phyloP scores from a whole-genome alignment of 345 rosid species.

The Citrus sp. region DNA sequence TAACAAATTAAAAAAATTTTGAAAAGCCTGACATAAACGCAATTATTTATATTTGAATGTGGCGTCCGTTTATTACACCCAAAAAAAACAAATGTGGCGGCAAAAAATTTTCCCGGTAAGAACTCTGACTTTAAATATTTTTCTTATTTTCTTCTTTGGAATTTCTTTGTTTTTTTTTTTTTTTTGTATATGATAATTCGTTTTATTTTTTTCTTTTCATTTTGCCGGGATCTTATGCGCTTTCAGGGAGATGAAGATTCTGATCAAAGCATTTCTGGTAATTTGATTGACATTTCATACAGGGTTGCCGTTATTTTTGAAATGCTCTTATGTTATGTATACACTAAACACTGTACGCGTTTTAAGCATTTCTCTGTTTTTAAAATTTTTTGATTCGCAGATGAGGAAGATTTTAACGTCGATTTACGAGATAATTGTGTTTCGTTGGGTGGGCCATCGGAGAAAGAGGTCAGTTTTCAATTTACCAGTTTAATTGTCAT shows the following conservation, averaged over 20 bases:
- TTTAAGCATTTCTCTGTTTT: neutral
- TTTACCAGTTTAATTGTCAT: neutral
- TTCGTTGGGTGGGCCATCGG: constrained; percentile 28
- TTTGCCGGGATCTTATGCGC: neutral
- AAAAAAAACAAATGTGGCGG: neutral
- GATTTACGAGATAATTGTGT: constrained; percentile 34
- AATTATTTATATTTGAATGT: neutral
- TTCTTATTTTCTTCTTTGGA: neutral
- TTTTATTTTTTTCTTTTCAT: neutral
- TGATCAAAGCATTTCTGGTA: constrained; percentile 78
- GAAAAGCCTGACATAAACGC: neutral
- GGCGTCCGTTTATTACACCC: neutral
- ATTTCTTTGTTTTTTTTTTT: neutral
- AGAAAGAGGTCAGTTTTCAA: constrained; percentile 35
- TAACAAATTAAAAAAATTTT: neutral
- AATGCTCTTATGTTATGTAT: neutral
- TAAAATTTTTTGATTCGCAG: constrained; percentile 26
- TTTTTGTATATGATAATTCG: neutral
- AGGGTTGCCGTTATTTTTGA: neutral
- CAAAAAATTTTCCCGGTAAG: neutral
- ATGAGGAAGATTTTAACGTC: constrained; percentile 47
- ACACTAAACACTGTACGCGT: neutral
- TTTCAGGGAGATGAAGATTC: constrained; percentile 50
- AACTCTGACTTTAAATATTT: neutral
- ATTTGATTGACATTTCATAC: neutral